Percentiles rank a stretch among this genome's conserved stretches.
These are phyloP conservation scores for Erythrophleum ivorense DNA, from an alignment of 331 rosid genomes.

Conservation along the genomic window DNA sequence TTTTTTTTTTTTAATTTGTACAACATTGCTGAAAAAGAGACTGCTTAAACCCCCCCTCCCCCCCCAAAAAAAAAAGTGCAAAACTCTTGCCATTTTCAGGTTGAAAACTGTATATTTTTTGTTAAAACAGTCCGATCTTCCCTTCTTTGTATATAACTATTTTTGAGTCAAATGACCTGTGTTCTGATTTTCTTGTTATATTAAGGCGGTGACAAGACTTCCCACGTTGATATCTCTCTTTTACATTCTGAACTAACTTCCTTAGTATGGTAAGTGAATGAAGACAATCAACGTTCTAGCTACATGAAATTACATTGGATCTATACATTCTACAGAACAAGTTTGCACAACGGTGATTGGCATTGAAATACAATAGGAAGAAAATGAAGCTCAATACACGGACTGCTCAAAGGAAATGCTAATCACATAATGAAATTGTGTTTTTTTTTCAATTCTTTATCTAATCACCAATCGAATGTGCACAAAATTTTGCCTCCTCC, in stretches of 20 bases:
- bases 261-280: neutral
- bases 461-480: too few relatives aligned
- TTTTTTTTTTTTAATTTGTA: slow-evolving; percentile 17
- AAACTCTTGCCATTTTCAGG: slow-evolving; percentile 23
- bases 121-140: slow-evolving; percentile 17
- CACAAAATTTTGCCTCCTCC: too few relatives aligned
- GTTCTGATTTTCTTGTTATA: slow-evolving; percentile 1
- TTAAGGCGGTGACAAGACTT: neutral
- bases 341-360: neutral
- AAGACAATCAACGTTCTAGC: neutral
- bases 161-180: slow-evolving; percentile 11
- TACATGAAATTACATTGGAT: neutral
- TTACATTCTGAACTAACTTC: neutral
- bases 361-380: neutral
- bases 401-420: neutral
- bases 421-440: neutral
- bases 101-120: slow-evolving; percentile 17
- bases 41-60: neutral
- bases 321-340: neutral
- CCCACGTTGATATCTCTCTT: neutral
- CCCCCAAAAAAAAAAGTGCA: neutral
- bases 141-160: slow-evolving; percentile 34
- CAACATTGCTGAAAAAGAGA: slow-evolving; percentile 31
- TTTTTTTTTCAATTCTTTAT: neutral
- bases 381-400: too few relatives aligned